Conservation (phyloP, 1,284 basidiomycete species). For the Tylopilus sp. region DNA sequence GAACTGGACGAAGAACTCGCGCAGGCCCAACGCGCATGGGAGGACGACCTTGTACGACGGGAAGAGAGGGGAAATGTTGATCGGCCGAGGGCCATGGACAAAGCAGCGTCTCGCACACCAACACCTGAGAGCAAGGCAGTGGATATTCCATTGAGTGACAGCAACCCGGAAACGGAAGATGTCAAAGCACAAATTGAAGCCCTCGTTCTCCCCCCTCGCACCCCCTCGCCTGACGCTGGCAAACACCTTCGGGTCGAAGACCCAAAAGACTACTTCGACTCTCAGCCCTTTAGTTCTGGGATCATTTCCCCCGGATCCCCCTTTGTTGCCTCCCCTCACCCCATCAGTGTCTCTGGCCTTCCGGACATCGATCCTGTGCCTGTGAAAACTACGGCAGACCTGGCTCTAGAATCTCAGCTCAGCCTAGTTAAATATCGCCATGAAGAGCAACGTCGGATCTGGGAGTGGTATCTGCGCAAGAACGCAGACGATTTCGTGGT, state of each 20-base stretch:
- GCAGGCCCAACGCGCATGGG: constrained; percentile 68
- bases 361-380: constrained; percentile 43
- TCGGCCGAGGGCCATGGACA: constrained; percentile 37
- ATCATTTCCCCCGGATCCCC: constrained; percentile 24
- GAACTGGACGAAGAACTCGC: constrained; percentile 75
- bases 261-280: constrained; percentile 43
- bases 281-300: constrained; percentile 31
- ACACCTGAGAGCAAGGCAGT: constrained; percentile 23
- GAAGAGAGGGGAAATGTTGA: constrained; percentile 61
- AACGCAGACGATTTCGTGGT: constrained; percentile 83
- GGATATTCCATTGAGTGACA: constrained; percentile 7
- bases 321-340: constrained; percentile 29
- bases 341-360: constrained; percentile 13
- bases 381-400: constrained; percentile 54
- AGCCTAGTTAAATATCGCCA: constrained; percentile 74
- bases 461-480: constrained; percentile 88
- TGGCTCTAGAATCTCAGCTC: constrained; percentile 68
- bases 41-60: constrained; percentile 76
- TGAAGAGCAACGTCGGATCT: constrained; percentile 80
- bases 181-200: constrained; percentile 70
- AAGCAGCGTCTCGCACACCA: constrained; percentile 26
- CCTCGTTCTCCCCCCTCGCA: constrained; percentile 48
- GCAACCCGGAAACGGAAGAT: constrained; percentile 42
- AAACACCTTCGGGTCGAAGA: constrained; percentile 24
- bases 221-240: constrained; percentile 38